phyloP scores from a whole-genome alignment of 306 rosid species.

The Quercus dentata region DNA sequence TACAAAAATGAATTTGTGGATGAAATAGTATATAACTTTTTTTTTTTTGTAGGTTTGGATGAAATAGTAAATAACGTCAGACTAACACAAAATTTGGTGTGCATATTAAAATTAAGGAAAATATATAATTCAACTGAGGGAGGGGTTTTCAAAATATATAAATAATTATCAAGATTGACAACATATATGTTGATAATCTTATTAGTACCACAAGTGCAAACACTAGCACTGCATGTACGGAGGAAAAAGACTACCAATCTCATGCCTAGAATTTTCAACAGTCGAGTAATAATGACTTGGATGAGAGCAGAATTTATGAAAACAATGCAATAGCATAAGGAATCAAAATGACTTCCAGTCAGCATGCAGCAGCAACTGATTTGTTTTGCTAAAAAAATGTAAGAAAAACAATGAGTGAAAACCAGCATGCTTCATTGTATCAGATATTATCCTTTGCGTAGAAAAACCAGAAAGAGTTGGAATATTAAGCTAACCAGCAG shows the following conservation, averaged over 20 bases:
- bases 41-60: too few species aligned
- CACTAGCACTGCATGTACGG: neutral
- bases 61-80: too few species aligned
- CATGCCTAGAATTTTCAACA: neutral
- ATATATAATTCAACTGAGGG: too few species aligned
- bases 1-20: too few species aligned
- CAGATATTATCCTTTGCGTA: neutral
- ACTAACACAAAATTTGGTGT: too few species aligned
- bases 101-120: too few species aligned
- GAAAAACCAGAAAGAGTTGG: constrained; percentile 11
- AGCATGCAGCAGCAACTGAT: constrained; percentile 1
- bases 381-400: neutral
- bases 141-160: too few species aligned
- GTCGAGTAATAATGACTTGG: neutral
- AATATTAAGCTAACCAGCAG: constrained; percentile 67
- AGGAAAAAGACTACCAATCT: neutral
- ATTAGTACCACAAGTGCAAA: neutral
- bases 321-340: neutral
- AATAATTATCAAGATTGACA: too few species aligned
- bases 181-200: neutral
- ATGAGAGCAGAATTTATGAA: neutral
- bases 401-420: constrained; percentile 6
- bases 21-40: too few species aligned
- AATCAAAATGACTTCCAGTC: constrained; percentile 10
- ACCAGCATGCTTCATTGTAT: constrained; percentile 3